Conservation (phyloP, 805 yeast species). For the Nakazawaea ishiwadae region DNA sequence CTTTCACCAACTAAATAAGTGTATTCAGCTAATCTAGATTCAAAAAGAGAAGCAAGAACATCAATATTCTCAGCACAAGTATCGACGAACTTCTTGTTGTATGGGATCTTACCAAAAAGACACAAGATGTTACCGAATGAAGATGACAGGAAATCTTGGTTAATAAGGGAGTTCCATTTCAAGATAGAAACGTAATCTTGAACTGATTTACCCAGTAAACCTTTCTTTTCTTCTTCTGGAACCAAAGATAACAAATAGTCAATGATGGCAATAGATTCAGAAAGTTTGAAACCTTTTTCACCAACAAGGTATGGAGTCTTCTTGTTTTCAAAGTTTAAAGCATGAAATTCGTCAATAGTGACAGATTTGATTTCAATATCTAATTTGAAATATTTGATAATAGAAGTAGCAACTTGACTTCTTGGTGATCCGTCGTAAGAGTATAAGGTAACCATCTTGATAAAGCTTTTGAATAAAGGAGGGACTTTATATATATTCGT, state of each 20-base stretch:
- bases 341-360: background rate
- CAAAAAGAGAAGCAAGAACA: constrained; percentile 34
- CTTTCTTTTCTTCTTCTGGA: constrained; percentile 31
- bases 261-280: constrained; percentile 62
- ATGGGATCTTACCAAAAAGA: constrained; percentile 43
- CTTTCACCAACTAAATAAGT: constrained; percentile 46
- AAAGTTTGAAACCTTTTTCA: constrained; percentile 65
- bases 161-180: constrained; percentile 65
- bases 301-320: constrained; percentile 67
- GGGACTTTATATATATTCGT: too few relatives aligned
- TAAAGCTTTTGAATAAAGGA: too few relatives aligned
- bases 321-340: constrained; percentile 22
- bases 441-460: too few relatives aligned
- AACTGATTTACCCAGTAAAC: constrained; percentile 55
- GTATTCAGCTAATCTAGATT: constrained; percentile 33
- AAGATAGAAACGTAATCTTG: constrained; percentile 53
- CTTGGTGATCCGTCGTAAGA: too few relatives aligned
- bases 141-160: constrained; percentile 47
- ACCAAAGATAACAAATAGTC: constrained; percentile 37
- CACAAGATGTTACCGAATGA: constrained; percentile 46
- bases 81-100: constrained; percentile 50
- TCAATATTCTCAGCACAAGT: constrained; percentile 25
- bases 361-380: too few relatives aligned
- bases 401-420: too few relatives aligned
- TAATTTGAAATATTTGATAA: too few relatives aligned